Base-by-base conservation (phyloP, 2,329 filamentous ascomycete species). In the Colletotrichum sp. region DNA sequence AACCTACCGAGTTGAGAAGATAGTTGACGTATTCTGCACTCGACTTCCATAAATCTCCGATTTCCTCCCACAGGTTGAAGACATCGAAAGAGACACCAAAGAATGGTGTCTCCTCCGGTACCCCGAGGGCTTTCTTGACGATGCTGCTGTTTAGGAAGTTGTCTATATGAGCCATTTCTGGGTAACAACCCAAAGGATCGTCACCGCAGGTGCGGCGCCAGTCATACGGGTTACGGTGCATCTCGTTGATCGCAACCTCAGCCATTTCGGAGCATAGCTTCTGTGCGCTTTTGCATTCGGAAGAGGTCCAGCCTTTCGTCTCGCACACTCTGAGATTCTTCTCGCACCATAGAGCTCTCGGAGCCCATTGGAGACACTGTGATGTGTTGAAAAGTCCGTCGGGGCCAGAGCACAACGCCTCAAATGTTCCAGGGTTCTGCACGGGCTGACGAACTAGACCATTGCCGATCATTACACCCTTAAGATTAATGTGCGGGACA, bases 1-100 rank as follows among this genome's bases (percentile, higher is more conserved):
- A 4, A 36, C 48, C 55, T 58, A 66, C 69, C 32, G 56, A 24
- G 8, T 55, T 10, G 6, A 71, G 30, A 30, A 71, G 69, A 24
- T 36, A 24, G 28, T 71, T 64, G 6, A 71, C 30, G 69, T 71
- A 71, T 6, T 13, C 61, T 2, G 28, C 48, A 24, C 69, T 71
- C 9, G 69, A 52, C 48, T 66, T 71, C 69, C 69, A 71, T 10
- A 71, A 30, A 32, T 71, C 69, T 18, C 69, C 69, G 16, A 66
- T 38, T 24, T 24, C 28, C 32, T 71, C 58, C 58, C 58, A 71
- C 2, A 48, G 36, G 7, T 71, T 36, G 12, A 71, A 48, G 30
- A 71, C 48, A 21, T 56, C 60, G 12, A 28, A 36, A 9, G 69
- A 71, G 26, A 58, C 21, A 4, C 55, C 55, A 15, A 9, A 26